Base-by-base conservation (phyloP, 2,329 filamentous ascomycete species). In the Sporothrix humicola region DNA sequence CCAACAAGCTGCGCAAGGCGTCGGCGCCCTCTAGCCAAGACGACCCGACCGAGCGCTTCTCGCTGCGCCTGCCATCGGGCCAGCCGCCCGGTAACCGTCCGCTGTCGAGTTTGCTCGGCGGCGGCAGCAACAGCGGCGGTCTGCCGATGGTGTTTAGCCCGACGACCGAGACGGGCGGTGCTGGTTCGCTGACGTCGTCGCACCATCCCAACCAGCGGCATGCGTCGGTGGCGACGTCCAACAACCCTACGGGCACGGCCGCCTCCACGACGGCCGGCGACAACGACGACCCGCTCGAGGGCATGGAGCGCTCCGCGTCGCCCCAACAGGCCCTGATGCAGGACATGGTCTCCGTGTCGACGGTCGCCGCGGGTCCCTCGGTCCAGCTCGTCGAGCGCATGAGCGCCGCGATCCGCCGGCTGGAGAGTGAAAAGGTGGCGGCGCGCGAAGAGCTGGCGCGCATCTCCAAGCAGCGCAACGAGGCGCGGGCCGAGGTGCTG, bases 341-440 rank as follows among this genome's bases (percentile, higher is more conserved):
- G 77, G 95, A 97, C 78, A 92, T 97, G 84, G 88, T 96, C 44
- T 97, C 93, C 1, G 93, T 93, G 7, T 97, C 94, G 0, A 98
- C 95, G 0, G 92, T 94, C 9, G 95, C 91, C 0, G 95, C 95
- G 0, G 96, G 96, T 0, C 96, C 96, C 0, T 95, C 92, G 0
- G 95, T 99, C 1, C 95, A 98, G 82, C 88, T 99, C 0, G 95
- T 99, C 17, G 96, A 98, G 83, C 90, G 95, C 71, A 97, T 99
- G 93, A 97, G 93, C 79, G 93, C 95, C 2, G 93, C 94, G 0
- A 95, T 99, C 61, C 92, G 96, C 10, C 90, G 95, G 6, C 86
- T 99, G 0, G 96, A 99, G 80, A 93, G 90, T 68, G 96, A 99
- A 80, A 97, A 97, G 80, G 93, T 96, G 1, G 92, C 92, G 0